Evolutionary conservation across 805 yeast genomes (phyloP), one percentile per base, ranked within the genome.

Genomic region (Wickerhamiella vanderwaltii): DNA sequence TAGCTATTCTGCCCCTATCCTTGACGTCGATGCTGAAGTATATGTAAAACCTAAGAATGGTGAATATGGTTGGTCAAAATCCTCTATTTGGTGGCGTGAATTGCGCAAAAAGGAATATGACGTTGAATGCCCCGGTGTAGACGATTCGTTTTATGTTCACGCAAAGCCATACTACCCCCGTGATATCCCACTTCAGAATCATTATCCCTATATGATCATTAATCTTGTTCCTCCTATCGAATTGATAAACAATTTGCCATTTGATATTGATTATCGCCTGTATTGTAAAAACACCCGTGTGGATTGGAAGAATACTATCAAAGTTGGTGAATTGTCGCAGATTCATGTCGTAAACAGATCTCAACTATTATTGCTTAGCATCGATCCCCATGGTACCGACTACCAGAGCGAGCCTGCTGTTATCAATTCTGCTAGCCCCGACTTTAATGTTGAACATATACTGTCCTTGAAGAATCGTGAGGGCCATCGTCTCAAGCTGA

Each of bases 121-220:
- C 0, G 54, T 87, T 18, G 70, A 71, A 29, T 91, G 97, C 55
- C 62, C 67, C 0, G 63, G 77, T 0, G 51, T 55, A 1, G 58
- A 56, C 2, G 48, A 39, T 13, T 65, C 73, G 0, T 81, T 74
- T 56, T 79, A 71, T 51, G 79, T 82, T 61, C 88, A 81, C 49
- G 80, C 79, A 0, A 79, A 73, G 49, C 85, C 88, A 1, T 59
- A 64, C 34, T 79, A 61, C 57, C 75, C 80, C 48, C 57, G 63
- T 13, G 66, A 70, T n/a, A 93, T 83, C 48, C 86, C 85, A 0
- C 62, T 86, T 19, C 71, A 82, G 0, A 66, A 69, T 44, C 69
- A 82, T 1, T 93, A 84, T 53, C 98, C 98, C 0, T 91, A 83
- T 52, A 71, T 88, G 82, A 70, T 67, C 6, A 62, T 91, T 18